phyloP scores from a whole-genome alignment of 2,329 filamentous ascomycete species.

The Incumbomyces delicatus region DNA sequence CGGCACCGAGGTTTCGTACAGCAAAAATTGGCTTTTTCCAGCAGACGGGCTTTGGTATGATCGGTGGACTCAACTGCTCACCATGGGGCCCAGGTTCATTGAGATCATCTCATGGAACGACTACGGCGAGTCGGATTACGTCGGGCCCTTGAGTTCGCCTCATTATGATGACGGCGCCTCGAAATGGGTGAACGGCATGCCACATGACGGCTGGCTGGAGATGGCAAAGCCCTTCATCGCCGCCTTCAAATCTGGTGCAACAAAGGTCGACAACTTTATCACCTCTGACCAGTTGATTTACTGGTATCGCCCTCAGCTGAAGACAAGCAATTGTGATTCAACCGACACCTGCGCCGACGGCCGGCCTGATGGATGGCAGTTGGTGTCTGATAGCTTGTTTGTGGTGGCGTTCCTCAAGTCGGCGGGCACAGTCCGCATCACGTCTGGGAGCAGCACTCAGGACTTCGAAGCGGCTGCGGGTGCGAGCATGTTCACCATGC shows the following conservation, averaged over 20 bases:
- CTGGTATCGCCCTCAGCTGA: constrained; percentile 46
- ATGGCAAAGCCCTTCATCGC: constrained; percentile 46
- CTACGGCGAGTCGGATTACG: constrained; percentile 49
- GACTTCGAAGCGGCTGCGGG: constrained; percentile 40
- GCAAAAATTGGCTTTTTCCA: constrained; percentile 45
- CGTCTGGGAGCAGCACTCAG: constrained; percentile 36
- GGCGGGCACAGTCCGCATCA: constrained; percentile 36
- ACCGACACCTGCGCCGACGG: constrained; percentile 42
- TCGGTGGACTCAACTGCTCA: constrained; percentile 34
- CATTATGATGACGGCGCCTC: constrained; percentile 32
- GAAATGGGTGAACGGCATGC: constrained; percentile 44
- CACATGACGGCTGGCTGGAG: constrained; percentile 45
- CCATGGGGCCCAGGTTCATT: constrained; percentile 39
- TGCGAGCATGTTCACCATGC: constrained; percentile 35
- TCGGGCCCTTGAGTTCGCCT: constrained; percentile 38
- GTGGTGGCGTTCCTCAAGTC: constrained; percentile 43
- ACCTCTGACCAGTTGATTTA: constrained; percentile 43
- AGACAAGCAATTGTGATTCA: constrained; percentile 38
- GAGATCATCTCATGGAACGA: constrained; percentile 48
- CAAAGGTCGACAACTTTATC: constrained; percentile 29
- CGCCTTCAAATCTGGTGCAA: constrained; percentile 41
- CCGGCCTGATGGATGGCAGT: constrained; percentile 42
- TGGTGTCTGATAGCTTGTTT: constrained; percentile 42
- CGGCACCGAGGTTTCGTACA: constrained; percentile 35
- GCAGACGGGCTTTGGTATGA: constrained; percentile 37